These are phyloP conservation scores for Neurospora pannonica DNA, from an alignment of 495 filamentous ascomycete genomes.

Conservation along the genomic window DNA sequence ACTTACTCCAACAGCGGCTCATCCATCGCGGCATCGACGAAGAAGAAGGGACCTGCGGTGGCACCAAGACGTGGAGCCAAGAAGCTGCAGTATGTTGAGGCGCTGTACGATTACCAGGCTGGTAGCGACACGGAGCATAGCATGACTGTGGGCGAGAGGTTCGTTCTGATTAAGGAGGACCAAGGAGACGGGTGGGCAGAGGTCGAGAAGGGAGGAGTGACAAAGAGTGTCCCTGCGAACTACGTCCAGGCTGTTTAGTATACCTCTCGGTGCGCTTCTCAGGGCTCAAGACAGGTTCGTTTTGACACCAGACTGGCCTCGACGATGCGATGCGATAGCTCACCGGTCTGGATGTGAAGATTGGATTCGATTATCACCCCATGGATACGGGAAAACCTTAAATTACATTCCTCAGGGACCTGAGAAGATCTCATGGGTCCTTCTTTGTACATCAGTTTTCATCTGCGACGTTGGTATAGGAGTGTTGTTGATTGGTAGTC, in stretches of 20 bases:
- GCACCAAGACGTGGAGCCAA: slow-evolving; percentile 87
- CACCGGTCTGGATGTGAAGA: background rate
- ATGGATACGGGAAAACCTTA: background rate
- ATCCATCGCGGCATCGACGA: slow-evolving; percentile 46
- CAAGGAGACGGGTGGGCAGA: slow-evolving; percentile 93
- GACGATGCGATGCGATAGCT: background rate
- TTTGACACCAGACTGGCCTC: background rate
- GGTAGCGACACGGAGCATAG: slow-evolving; percentile 77
- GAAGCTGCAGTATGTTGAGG: slow-evolving; percentile 91
- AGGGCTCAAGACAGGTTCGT: background rate
- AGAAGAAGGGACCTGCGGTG: slow-evolving; percentile 89
- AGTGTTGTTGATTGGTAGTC: background rate
- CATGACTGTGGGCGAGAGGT: slow-evolving; percentile 85
- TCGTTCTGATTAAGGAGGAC: slow-evolving; percentile 78
- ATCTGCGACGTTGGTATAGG: background rate
- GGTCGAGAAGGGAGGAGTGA: slow-evolving; percentile 82
- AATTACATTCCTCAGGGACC: background rate
- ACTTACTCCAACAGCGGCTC: slow-evolving; percentile 75
- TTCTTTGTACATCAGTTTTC: background rate
- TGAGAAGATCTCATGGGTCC: background rate
- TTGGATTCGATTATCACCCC: background rate
- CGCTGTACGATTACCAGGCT: slow-evolving; percentile 84
- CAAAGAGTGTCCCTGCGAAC: slow-evolving; percentile 88
- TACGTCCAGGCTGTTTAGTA: slow-evolving; percentile 70
- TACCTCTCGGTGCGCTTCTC: background rate